Base-by-base conservation (phyloP, 1,284 basidiomycete genomes). In the Cutaneotrichosporon cavernicola region DNA sequence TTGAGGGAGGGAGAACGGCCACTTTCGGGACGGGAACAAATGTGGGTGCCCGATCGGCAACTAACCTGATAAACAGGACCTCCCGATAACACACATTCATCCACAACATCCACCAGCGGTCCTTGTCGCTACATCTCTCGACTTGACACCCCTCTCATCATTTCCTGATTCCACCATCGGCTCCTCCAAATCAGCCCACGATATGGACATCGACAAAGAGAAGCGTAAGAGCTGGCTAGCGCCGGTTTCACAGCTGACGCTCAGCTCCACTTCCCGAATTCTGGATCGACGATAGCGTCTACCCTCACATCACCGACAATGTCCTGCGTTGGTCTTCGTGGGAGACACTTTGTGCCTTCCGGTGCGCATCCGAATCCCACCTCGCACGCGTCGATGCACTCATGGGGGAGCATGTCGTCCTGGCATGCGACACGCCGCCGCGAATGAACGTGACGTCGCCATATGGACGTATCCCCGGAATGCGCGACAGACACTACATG, bases 271-370 rank as follows among this genome's bases (percentile, higher is more conserved):
- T 36, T 14, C n/a, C 34, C 53, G n/a, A 13, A 13, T 11, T 38
- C 5, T 40, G 36, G 53, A 56, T 56, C 22, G 63, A 64, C 49
- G 36, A 47, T 36, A n/a, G 31, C 30, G 53, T 56, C 22, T 64
- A 55, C 43, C 49, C 49, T 4, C 61, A 63, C 56, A 51, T 63
- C 40, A 6, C 13, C 10, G 53, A 56, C 53, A 38, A 36, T 26
- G 13, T 56, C 21, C 53, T 56, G 7, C 14, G n/a, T 21, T 18
- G 58, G 18, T 36, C 36, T 1, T 40, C 61, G 14, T 58, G 52
- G 21, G 14, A 53, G 31, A 21, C 36, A 7, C 53, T 56, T 1
- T 40, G 34, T 8, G 36, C 36, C 34, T n/a, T 16, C 31, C 53
- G n/a, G 8, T 10, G 36, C 38, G 34, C 36, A n/a, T 53, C 49